Percentiles rank a stretch among this genome's conserved stretches.
Evolutionary conservation across 2,329 filamentous ascomycete species (phyloP).

Genomic region (Microcyclospora pomicola): DNA sequence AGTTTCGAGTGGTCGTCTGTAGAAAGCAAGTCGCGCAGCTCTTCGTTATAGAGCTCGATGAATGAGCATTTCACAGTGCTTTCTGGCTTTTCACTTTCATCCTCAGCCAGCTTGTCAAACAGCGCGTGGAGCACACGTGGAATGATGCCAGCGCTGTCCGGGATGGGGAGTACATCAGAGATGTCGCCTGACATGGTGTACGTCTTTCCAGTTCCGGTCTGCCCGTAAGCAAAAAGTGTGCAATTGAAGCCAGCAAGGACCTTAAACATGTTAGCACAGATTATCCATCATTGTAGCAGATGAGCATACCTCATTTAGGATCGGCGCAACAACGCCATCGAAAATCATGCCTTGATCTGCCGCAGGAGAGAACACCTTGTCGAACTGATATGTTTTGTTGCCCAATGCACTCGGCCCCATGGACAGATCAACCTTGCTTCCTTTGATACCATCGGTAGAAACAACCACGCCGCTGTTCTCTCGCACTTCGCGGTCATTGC

Average conservation of each 20-base stretch:
- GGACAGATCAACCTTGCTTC: conserved; percentile 67
- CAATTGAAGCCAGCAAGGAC: conserved; percentile 94
- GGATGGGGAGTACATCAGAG: conserved; percentile 75
- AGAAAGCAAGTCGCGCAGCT: conserved; percentile 77
- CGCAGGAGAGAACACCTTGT: conserved; percentile 90
- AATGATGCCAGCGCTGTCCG: conserved; percentile 88
- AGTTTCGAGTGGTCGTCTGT: conserved; percentile 71
- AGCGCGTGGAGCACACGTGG: conserved; percentile 78
- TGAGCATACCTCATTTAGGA: conserved; percentile 66
- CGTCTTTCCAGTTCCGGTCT: conserved; percentile 95
- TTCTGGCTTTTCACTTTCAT: conserved; percentile 51
- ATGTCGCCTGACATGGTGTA: conserved; percentile 99
- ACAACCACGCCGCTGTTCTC: conserved; percentile 94
- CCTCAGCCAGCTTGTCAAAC: conserved; percentile 69
- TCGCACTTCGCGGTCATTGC: conserved; percentile 79
- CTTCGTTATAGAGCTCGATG: conserved; percentile 97
- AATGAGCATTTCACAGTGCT: conserved; percentile 95
- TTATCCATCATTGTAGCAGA: neutral
- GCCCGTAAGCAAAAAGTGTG: conserved; percentile 96
- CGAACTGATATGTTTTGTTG: conserved; percentile 94
- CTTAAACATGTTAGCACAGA: conserved; percentile 33
- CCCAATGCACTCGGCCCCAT: conserved; percentile 87
- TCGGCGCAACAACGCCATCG: conserved; percentile 86
- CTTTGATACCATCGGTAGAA: conserved; percentile 73
- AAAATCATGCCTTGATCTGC: conserved; percentile 90